Percentiles rank a stretch among this genome's conserved stretches.
Evolutionary conservation across 495 filamentous ascomycete species (phyloP).

Genomic region (Copromyces sp.): DNA sequence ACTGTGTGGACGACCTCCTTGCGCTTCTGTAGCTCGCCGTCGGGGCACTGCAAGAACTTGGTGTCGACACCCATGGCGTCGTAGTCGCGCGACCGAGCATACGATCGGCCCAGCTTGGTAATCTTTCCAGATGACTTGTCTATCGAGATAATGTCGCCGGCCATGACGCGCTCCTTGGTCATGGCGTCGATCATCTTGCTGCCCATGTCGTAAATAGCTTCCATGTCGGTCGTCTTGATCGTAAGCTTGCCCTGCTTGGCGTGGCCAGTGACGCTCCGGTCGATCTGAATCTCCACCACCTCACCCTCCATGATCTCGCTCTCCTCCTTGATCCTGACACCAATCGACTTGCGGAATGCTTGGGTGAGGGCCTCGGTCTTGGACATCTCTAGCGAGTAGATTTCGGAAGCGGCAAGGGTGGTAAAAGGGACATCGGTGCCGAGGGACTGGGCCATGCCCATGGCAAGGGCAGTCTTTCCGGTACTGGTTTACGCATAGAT

Average conservation of each 20-base stretch:
- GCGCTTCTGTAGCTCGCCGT: constrained; percentile 94
- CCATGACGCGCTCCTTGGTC: constrained; percentile 97
- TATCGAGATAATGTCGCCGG: constrained; percentile 94
- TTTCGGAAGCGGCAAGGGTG: constrained; percentile 87
- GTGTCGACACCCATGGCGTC: constrained; percentile 98
- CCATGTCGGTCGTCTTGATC: constrained; percentile 99
- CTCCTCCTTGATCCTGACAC: constrained; percentile 93
- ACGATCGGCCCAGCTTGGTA: constrained; percentile 88
- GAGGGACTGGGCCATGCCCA: constrained; percentile 96
- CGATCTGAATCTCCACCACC: constrained; percentile 98
- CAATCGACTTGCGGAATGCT: constrained; percentile 94
- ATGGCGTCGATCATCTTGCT: constrained; percentile 99
- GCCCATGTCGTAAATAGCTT: constrained; percentile 98
- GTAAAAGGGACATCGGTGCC: constrained; percentile 93
- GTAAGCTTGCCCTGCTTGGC: constrained; percentile 98
- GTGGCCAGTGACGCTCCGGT: constrained; percentile 89
- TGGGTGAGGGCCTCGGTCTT: constrained; percentile 97
- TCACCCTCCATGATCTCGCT: constrained; percentile 99
- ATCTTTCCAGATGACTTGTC: constrained; percentile 98
- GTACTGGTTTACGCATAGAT: constrained; percentile 43
- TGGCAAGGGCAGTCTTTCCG: constrained; percentile 96
- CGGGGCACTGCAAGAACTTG: constrained; percentile 96
- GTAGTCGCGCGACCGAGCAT: constrained; percentile 90
- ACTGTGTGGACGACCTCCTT: constrained; percentile 97
- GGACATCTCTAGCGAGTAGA: constrained; percentile 97